phyloP scores from a whole-genome alignment of 495 filamentous ascomycete species.

The Astrocystis sublimbata region DNA sequence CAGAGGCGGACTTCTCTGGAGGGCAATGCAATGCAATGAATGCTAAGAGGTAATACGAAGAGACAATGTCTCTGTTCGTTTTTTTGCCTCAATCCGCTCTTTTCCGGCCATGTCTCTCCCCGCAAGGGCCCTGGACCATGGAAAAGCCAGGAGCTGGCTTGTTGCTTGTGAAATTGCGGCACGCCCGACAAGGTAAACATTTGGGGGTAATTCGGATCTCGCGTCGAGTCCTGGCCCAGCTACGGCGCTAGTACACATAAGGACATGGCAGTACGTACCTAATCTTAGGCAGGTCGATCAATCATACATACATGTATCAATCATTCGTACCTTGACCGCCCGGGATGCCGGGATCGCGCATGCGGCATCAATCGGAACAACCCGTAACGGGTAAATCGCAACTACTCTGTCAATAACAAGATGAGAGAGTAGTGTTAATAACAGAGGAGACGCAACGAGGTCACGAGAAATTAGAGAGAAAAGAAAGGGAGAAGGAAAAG shows the following conservation, averaged over 20 bases:
- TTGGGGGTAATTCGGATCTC: conserved; percentile 3
- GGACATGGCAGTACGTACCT: too few relatives aligned
- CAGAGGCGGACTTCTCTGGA: background rate
- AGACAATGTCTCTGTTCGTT: background rate
- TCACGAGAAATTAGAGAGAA: background rate
- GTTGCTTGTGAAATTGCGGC: conserved; percentile 12
- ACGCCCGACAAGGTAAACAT: conserved; percentile 3
- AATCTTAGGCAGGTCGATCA: too few relatives aligned
- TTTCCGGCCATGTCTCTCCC: too few relatives aligned
- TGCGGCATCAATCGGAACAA: background rate
- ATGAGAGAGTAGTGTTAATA: background rate
- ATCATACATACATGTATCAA: too few relatives aligned
- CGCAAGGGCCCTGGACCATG: background rate
- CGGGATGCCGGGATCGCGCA: too few relatives aligned
- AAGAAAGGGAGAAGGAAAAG: background rate
- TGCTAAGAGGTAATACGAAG: background rate
- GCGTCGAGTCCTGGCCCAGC: too few relatives aligned
- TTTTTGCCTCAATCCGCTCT: background rate
- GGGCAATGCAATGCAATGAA: too few relatives aligned
- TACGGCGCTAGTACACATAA: too few relatives aligned
- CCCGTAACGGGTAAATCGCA: too few relatives aligned
- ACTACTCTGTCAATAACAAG: too few relatives aligned
- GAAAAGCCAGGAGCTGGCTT: background rate
- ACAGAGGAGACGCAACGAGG: too few relatives aligned
- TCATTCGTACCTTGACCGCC: too few relatives aligned